phyloP scores from a whole-genome alignment of 2,329 filamentous ascomycete genomes.

The Cryphonectria nitschkei region DNA sequence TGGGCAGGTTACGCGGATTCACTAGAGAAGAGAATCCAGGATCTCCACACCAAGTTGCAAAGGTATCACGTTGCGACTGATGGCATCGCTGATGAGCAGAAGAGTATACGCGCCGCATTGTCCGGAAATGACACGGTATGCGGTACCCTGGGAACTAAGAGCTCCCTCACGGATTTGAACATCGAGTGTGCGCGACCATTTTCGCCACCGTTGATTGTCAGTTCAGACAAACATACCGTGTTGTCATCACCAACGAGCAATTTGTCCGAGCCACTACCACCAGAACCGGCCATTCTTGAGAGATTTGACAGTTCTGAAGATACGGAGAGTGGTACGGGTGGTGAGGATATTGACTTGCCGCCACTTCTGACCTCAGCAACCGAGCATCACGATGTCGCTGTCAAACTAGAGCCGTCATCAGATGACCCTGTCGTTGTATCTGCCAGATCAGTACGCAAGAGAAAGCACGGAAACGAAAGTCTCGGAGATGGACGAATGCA shows the following conservation, averaged over 20 bases:
- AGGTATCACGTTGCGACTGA: background rate
- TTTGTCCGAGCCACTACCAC: background rate
- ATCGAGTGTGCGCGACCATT: constrained; percentile 2
- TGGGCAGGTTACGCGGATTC: constrained; percentile 52
- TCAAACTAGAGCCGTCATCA: constrained; percentile 60
- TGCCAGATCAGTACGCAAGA: constrained; percentile 53
- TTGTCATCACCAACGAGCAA: background rate
- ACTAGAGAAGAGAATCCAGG: constrained; percentile 48
- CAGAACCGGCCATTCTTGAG: background rate
- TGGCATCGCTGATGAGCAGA: background rate
- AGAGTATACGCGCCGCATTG: background rate
- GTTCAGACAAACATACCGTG: background rate
- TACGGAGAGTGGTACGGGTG: background rate
- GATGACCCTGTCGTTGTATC: constrained; percentile 56
- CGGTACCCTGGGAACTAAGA: background rate
- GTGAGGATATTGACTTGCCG: constrained; percentile 36
- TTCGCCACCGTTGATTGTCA: constrained; percentile 4
- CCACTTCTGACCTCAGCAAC: constrained; percentile 33
- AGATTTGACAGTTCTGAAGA: constrained; percentile 8
- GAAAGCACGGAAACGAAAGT: constrained; percentile 41
- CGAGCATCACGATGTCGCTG: constrained; percentile 12
- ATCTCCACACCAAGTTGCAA: constrained; percentile 43
- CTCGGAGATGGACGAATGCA: constrained; percentile 33
- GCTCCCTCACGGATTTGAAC: background rate
- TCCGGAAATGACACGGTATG: background rate